These are phyloP conservation scores for Pseudisothecium myosuroides DNA, from an alignment of 225 moss, liverwort and hornwort genomes.

Conservation along the genomic window DNA sequence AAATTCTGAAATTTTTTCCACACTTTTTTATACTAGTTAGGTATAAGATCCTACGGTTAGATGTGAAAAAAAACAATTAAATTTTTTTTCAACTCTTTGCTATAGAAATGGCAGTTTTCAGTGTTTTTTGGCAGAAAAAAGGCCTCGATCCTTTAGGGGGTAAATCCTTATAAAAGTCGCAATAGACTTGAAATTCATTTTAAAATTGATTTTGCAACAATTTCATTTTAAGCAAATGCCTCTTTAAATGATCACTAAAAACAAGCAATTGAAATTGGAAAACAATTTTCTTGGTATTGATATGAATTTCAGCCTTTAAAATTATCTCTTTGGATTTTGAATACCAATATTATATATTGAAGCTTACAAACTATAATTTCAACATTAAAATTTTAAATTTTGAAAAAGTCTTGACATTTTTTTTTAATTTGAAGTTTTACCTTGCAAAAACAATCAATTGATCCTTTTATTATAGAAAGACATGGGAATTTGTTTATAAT, in stretches of 20 bases:
- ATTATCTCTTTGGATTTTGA: neutral
- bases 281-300: neutral
- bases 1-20: too few species aligned
- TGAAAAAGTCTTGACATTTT: neutral
- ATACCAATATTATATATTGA: too few species aligned
- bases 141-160: too few species aligned
- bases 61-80: too few species aligned
- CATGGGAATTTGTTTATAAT: neutral
- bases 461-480: neutral
- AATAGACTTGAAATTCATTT: neutral
- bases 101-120: too few species aligned
- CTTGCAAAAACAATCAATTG: fast-evolving
- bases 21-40: too few species aligned
- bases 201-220: neutral
- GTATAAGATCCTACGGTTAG: too few species aligned
- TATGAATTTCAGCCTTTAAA: neutral
- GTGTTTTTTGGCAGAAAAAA: too few species aligned
- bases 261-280: neutral
- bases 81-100: too few species aligned
- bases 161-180: neutral
- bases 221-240: neutral
- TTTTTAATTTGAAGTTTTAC: neutral
- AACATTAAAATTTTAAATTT: neutral
- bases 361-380: neutral
- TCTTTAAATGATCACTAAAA: neutral